Conservation (phyloP, 2,329 filamentous ascomycete genomes). For the Penicillium sp. region DNA sequence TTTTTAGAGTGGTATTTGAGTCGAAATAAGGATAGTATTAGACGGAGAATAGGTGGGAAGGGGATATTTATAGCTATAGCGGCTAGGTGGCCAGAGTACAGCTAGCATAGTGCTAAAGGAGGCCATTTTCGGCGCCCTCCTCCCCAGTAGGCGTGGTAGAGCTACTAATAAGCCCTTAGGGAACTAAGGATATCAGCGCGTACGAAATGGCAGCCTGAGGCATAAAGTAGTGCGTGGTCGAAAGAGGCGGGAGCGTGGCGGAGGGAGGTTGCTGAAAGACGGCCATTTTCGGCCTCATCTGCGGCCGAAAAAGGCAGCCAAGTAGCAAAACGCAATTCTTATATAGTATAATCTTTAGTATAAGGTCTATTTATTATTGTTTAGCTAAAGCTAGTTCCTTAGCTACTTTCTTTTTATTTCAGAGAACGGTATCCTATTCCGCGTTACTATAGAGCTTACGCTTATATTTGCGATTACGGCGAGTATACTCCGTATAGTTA, state of each 20-base stretch:
- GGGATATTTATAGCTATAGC: not conserved
- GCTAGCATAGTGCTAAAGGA: not conserved
- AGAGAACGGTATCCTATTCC: too few relatives aligned
- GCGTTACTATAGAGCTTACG: too few relatives aligned
- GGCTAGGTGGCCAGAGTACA: not conserved
- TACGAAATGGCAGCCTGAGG: slow-evolving; percentile 2
- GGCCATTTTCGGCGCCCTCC: not conserved
- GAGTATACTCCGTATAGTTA: too few relatives aligned
- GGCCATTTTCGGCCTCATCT: too few relatives aligned
- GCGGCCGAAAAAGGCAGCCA: slow-evolving; percentile 14
- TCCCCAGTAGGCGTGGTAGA: not conserved
- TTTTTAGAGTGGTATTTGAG: not conserved
- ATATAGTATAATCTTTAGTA: too few relatives aligned
- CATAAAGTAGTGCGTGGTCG: slow-evolving; percentile 1
- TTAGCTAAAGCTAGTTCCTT: too few relatives aligned
- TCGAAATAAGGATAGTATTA: not conserved
- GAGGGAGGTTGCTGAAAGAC: too few relatives aligned
- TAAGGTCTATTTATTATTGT: too few relatives aligned
- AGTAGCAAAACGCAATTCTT: slow-evolving; percentile 15
- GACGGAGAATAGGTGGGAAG: not conserved
- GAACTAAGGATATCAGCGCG: too few relatives aligned
- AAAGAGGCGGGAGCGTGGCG: too few relatives aligned
- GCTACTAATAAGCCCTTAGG: not conserved
- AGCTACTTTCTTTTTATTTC: too few relatives aligned
- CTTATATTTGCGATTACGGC: too few relatives aligned